Conservation (phyloP, 208 protist genomes). For the Leptomonas pyrrhocoris region DNA sequence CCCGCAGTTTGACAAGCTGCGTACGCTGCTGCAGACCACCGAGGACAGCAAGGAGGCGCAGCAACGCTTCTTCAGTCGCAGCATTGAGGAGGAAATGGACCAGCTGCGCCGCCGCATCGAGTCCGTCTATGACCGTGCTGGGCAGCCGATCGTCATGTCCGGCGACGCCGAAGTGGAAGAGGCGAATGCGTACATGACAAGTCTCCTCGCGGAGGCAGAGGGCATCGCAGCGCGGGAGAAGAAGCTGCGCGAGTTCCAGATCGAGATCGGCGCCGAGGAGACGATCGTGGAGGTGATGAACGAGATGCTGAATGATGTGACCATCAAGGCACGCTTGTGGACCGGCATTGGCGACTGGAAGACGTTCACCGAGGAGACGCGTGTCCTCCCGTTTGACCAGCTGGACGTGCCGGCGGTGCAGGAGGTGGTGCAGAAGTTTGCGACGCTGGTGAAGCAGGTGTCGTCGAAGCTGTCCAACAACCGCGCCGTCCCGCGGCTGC, state of each 20-base stretch:
- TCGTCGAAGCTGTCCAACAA: slow-evolving; percentile 82
- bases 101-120: slow-evolving; percentile 88
- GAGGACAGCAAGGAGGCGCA: slow-evolving; percentile 91
- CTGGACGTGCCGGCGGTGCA: slow-evolving; percentile 74
- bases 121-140: slow-evolving; percentile 84
- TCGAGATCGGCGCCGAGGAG: slow-evolving; percentile 89
- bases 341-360: slow-evolving; percentile 87
- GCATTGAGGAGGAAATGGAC: slow-evolving; percentile 94
- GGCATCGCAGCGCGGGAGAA: slow-evolving; percentile 84
- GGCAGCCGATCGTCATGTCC: slow-evolving; percentile 89
- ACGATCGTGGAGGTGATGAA: slow-evolving; percentile 90
- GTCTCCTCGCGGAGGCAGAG: slow-evolving; percentile 82
- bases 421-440: slow-evolving; percentile 89
- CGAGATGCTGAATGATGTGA: slow-evolving; percentile 92
- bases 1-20: slow-evolving; percentile 93
- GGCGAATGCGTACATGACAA: slow-evolving; percentile 84
- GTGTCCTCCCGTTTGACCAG: slow-evolving; percentile 70
- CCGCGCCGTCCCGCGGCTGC: slow-evolving; percentile 83
- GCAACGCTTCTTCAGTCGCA: slow-evolving; percentile 90
- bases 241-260: slow-evolving; percentile 88
- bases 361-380: slow-evolving; percentile 67
- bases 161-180: slow-evolving; percentile 78
- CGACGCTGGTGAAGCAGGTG: slow-evolving; percentile 90
- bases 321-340: slow-evolving; percentile 90
- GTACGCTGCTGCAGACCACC: slow-evolving; percentile 84